phyloP scores from a whole-genome alignment of 768 basidiomycete species.

The Sutorius australiensis region DNA sequence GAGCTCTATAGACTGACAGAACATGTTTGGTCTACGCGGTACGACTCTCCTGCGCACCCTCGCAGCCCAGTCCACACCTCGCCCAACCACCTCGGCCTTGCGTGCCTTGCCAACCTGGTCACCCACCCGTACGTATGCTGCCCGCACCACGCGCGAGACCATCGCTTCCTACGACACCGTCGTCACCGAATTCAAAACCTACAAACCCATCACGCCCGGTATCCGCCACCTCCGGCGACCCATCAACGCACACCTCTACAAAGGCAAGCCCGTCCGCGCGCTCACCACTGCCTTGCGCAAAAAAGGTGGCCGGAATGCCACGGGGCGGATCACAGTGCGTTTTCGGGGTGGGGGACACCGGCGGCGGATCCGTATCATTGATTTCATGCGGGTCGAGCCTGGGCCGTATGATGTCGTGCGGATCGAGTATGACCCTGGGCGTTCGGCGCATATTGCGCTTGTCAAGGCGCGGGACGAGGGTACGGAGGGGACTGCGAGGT shows the following conservation, averaged over 20 bases:
- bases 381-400: slow-evolving; percentile 74
- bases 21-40: slow-evolving; percentile 13
- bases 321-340: slow-evolving; percentile 84
- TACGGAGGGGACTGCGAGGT: slow-evolving; percentile 53
- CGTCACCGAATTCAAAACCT: slow-evolving; percentile 73
- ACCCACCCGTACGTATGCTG: slow-evolving; percentile 34
- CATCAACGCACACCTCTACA: slow-evolving; percentile 75
- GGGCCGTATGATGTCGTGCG: slow-evolving; percentile 88
- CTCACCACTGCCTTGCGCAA: slow-evolving; percentile 81
- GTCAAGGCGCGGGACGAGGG: slow-evolving; percentile 57
- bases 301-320: slow-evolving; percentile 81
- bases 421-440: slow-evolving; percentile 95
- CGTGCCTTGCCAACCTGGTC: slow-evolving; percentile 9
- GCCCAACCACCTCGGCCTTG: slow-evolving; percentile 2
- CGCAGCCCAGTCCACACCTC: slow-evolving; percentile 2
- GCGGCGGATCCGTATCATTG: slow-evolving; percentile 79
- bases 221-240: slow-evolving; percentile 86
- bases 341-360: slow-evolving; percentile 90
- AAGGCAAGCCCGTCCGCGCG: slow-evolving; percentile 77
- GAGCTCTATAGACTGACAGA: not conserved
- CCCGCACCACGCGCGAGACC: slow-evolving; percentile 28
- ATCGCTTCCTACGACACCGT: slow-evolving; percentile 36
- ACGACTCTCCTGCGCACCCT: slow-evolving; percentile 13
- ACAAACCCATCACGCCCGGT: slow-evolving; percentile 83
- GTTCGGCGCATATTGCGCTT: slow-evolving; percentile 93